A percentile compares a stretch with the other conserved stretches of the same genome.
phyloP scores from a whole-genome alignment of 768 basidiomycete species.

The Mycena epipterygia region DNA sequence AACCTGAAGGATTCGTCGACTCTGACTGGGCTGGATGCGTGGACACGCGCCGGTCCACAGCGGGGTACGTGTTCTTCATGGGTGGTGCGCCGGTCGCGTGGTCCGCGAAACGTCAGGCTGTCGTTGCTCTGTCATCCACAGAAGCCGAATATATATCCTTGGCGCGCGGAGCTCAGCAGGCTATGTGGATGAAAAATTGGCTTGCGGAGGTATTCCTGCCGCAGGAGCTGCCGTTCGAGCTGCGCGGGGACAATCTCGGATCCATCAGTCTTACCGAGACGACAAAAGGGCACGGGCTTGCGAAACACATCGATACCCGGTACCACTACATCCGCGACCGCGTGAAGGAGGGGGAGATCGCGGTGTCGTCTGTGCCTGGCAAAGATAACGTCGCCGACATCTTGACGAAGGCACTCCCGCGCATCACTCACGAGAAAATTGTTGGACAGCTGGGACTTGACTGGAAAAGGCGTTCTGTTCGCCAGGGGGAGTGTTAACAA shows the following conservation, averaged over 20 bases:
- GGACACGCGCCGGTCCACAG: background rate
- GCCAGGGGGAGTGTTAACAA: too few relatives aligned
- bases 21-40: background rate
- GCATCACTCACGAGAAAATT: background rate
- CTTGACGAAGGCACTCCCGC: background rate
- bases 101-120: background rate
- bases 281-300: background rate
- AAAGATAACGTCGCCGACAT: background rate
- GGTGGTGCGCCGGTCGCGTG: background rate
- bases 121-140: background rate
- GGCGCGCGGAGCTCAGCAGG: too few relatives aligned
- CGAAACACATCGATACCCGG: background rate
- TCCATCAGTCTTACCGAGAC: background rate
- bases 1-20: background rate
- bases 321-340: background rate
- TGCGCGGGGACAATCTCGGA: background rate
- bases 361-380: background rate
- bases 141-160: too few relatives aligned
- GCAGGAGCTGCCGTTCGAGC: background rate
- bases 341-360: background rate
- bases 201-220: background rate
- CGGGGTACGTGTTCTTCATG: slow-evolving; percentile 2
- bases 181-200: too few relatives aligned
- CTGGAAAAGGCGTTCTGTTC: background rate
- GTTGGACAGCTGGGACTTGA: background rate